A percentile compares a stretch with the other conserved stretches of the same genome.
Conservation (phyloP, 2,329 filamentous ascomycete species). For the Claviceps sorghi region DNA sequence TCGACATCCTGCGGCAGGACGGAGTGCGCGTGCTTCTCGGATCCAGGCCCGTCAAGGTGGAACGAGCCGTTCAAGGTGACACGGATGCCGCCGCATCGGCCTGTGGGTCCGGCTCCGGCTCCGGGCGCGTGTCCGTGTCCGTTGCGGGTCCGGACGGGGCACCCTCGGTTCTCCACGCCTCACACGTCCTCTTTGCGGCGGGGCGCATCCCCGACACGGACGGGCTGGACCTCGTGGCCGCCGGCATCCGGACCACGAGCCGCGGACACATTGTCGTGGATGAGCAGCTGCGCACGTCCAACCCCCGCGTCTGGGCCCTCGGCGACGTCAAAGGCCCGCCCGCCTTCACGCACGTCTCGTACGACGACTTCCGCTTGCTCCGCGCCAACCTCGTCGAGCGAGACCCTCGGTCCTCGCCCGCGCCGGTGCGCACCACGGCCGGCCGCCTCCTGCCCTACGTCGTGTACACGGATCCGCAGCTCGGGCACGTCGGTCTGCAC, state of each 20-base stretch:
- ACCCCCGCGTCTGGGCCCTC: neutral
- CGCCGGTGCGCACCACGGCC: neutral
- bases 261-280: neutral
- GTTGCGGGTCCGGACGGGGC: neutral
- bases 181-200: conserved; percentile 35
- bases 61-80: neutral
- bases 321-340: neutral
- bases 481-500: neutral
- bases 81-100: neutral
- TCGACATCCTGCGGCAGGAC: conserved; percentile 29
- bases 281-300: neutral
- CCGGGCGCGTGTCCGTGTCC: neutral
- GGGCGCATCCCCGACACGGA: conserved; percentile 37
- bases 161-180: conserved; percentile 16
- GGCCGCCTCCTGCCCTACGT: neutral
- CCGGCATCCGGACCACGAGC: neutral
- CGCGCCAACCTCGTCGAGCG: neutral
- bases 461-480: neutral
- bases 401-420: neutral
- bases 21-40: conserved; percentile 18
- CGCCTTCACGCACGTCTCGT: neutral
- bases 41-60: conserved; percentile 10
- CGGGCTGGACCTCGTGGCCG: conserved; percentile 26
- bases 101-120: neutral
- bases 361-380: neutral